Conservation (phyloP, 202 grass and related monocot genomes). For the Elaeis oleifera region DNA sequence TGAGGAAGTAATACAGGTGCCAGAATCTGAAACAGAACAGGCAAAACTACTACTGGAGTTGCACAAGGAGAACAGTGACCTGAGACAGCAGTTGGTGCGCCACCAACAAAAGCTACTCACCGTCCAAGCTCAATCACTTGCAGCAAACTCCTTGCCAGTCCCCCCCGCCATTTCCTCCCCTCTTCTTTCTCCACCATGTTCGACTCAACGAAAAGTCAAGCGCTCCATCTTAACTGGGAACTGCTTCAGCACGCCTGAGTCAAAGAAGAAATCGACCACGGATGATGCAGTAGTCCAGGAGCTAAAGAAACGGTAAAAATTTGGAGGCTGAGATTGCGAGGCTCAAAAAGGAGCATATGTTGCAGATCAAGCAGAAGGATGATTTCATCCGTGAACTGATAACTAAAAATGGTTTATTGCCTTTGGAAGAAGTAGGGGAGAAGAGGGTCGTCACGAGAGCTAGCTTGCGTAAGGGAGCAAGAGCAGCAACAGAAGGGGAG, state of each 20-base stretch:
- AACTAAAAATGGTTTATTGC: slow-evolving; percentile 42
- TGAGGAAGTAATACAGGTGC: slow-evolving; percentile 46
- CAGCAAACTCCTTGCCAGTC: slow-evolving; percentile 34
- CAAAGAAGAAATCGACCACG: slow-evolving; percentile 28
- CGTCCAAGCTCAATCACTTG: slow-evolving; percentile 58
- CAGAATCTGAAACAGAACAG: slow-evolving; percentile 59
- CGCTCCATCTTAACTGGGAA: slow-evolving; percentile 50
- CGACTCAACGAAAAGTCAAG: slow-evolving; percentile 54
- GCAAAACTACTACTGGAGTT: slow-evolving; percentile 71
- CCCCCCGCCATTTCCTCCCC: slow-evolving; percentile 31
- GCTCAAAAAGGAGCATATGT: slow-evolving; percentile 60
- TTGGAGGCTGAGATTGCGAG: slow-evolving; percentile 71
- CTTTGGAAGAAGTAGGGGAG: slow-evolving; percentile 27
- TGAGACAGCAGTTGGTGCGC: slow-evolving; percentile 70
- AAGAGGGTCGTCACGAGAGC: slow-evolving; percentile 55
- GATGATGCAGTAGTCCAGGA: slow-evolving; percentile 35
- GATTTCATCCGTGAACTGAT: slow-evolving; percentile 70
- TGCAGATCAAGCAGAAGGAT: slow-evolving; percentile 76
- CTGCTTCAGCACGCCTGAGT: slow-evolving; percentile 60
- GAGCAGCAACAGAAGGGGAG: slow-evolving; percentile 36
- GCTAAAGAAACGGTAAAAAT: slow-evolving; percentile 50
- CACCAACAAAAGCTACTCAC: slow-evolving; percentile 71
- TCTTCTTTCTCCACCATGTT: slow-evolving; percentile 37
- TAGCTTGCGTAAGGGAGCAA: slow-evolving; percentile 43
- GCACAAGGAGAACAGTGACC: slow-evolving; percentile 79